Base-by-base conservation (phyloP, 176 grass and related monocot species). In the Oryza punctata region DNA sequence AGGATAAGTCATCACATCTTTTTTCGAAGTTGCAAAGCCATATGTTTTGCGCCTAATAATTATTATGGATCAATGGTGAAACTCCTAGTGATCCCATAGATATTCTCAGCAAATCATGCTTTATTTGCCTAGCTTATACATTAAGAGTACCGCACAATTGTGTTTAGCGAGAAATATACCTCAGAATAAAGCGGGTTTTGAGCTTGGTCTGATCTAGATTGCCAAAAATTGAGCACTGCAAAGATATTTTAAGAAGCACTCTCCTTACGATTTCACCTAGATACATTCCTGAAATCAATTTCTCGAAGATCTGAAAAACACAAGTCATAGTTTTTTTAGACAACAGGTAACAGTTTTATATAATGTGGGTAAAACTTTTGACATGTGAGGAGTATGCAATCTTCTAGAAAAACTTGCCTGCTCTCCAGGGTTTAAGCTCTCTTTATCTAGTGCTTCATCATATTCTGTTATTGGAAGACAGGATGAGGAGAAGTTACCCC, bases 211-310 rank as follows among this genome's bases (percentile, higher is more conserved):
- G 63, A 52, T 79, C 63, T 44, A 82, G 41, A 30, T 93, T 52
- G 65, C 96, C 93, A 5, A 98, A 91, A 64, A 95, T 67, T 0
- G 85, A 40, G 1, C 81, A 86, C 14, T 73, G 88, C 24, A 63
- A 61, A 2, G 89, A 79, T n/a, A 98, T 85, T 63, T 95, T 98
- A n/a, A 93, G 82, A 18, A 98, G 77, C 43, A 95, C 90, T 52
- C 93, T 80, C 75, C 96, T 89, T 6, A 98, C 93, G 16, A 95
- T 84, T 63, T 98, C 96, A 8, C 96, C 96, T 0, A 98, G 84
- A 68, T 98, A 98, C 89, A 95, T 82, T 16, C 96, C 93, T 0
- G 96, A 91, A 70, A 98, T 82, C 73, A 94, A 37, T 78, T 98
- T 98, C 87, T 98, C 93, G 14, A 89, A 95, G 67, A 94, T 89